Conservation (phyloP, 139 green algal genomes). For the Closterium sp. region DNA sequence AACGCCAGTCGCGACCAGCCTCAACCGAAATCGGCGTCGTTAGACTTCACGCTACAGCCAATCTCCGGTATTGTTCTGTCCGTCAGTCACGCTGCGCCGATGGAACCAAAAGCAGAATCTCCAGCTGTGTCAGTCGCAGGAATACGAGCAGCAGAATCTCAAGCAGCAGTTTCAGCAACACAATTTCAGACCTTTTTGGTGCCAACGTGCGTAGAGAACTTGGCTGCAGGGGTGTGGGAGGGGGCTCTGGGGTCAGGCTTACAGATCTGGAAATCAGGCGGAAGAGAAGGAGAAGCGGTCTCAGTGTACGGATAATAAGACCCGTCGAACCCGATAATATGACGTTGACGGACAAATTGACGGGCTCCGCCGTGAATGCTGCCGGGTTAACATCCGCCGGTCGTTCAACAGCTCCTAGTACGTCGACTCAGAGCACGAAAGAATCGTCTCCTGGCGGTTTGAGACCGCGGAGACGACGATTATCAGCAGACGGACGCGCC, state of each 20-base stretch:
- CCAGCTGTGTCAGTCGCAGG: not conserved
- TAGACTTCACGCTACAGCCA: not conserved
- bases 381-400: not conserved
- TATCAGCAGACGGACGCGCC: not conserved
- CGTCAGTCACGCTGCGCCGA: not conserved
- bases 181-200: not conserved
- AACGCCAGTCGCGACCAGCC: too few relatives aligned
- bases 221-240: too few relatives aligned
- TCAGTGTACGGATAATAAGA: not conserved
- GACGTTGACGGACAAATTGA: not conserved
- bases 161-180: not conserved
- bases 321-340: not conserved
- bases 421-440: not conserved
- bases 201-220: too few relatives aligned
- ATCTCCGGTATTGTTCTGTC: not conserved
- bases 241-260: not conserved
- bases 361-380: not conserved
- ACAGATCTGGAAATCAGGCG: not conserved
- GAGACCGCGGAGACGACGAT: not conserved
- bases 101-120: not conserved
- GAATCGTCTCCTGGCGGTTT: not conserved
- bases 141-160: not conserved
- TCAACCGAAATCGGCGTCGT: not conserved
- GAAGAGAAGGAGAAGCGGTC: not conserved
- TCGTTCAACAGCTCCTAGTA: not conserved